Conservation (phyloP, 2,329 filamentous ascomycete species). For the Venturia effusa region DNA sequence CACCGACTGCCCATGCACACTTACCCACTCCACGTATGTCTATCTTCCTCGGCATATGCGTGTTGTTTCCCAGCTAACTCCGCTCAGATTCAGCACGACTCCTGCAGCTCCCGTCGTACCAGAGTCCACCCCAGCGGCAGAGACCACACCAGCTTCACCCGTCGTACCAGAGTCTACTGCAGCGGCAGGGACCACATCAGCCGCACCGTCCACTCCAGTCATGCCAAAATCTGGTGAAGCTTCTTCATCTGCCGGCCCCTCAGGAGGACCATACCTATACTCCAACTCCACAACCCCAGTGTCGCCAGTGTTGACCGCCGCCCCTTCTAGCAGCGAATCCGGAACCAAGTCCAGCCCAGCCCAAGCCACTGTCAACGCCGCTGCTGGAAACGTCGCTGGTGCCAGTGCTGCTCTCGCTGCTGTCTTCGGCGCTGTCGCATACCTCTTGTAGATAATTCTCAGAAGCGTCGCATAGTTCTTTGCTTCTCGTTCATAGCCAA, state of each 20-base stretch:
- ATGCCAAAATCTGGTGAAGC: background rate
- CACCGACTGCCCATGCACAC: conserved; percentile 20
- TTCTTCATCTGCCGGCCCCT: background rate
- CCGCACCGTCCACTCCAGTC: background rate
- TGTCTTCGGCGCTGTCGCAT: conserved; percentile 7
- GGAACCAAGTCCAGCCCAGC: conserved; percentile 13
- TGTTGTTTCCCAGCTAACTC: background rate
- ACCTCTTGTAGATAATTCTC: conserved; percentile 25
- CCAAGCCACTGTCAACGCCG: conserved; percentile 36
- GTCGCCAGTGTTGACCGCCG: background rate
- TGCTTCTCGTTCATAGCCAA: background rate
- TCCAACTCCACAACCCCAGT: conserved; percentile 2
- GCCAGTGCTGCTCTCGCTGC: conserved; percentile 32
- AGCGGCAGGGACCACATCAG: background rate
- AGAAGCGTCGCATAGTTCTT: background rate
- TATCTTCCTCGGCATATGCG: conserved; percentile 7
- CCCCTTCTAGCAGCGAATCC: conserved; percentile 10
- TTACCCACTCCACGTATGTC: conserved; percentile 16
- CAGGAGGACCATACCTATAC: conserved; percentile 2
- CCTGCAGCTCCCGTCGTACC: conserved; percentile 6
- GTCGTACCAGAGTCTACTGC: too few relatives aligned
- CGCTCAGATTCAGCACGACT: conserved; percentile 1
- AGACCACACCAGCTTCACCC: background rate
- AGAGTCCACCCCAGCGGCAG: background rate
- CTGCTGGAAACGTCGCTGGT: conserved; percentile 39